Evolutionary conservation across 441 rosid genomes (phyloP).

Genomic region (Adansonia rubrostipa): DNA sequence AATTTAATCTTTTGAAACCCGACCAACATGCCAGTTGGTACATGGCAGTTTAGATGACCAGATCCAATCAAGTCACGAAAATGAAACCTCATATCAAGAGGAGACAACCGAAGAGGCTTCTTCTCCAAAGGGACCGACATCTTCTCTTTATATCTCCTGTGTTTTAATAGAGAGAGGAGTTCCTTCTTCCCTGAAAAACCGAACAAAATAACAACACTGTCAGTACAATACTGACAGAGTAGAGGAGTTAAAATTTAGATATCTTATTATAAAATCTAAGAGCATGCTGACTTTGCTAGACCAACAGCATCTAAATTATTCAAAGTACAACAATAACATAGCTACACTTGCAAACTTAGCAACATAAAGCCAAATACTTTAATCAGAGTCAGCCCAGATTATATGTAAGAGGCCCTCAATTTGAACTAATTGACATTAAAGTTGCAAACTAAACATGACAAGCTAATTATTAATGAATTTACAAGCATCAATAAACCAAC

Average conservation of each 20-base stretch:
- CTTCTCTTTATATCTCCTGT: conserved; percentile 82
- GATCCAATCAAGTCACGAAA: conserved; percentile 90
- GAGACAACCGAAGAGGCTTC: conserved; percentile 71
- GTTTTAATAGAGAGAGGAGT: conserved; percentile 71
- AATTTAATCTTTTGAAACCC: conserved; percentile 61
- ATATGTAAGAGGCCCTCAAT: neutral
- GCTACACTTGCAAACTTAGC: neutral
- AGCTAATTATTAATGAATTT: neutral
- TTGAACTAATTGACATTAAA: neutral
- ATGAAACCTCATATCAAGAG: conserved; percentile 90
- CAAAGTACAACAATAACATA: neutral
- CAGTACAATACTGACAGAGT: conserved; percentile 18
- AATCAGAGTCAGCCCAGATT: neutral
- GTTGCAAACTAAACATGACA: neutral
- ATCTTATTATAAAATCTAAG: conserved; percentile 8
- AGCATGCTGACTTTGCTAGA: neutral
- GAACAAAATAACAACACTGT: conserved; percentile 8
- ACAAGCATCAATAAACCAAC: conserved; percentile 36
- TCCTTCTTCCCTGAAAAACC: conserved; percentile 85
- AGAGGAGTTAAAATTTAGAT: neutral
- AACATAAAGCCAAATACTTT: neutral
- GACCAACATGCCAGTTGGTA: conserved; percentile 72
- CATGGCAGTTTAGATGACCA: conserved; percentile 66
- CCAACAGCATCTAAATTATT: conserved; percentile 2
- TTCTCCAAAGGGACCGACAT: conserved; percentile 78